These are phyloP conservation scores for Kazachstania taianensis DNA, from an alignment of 805 yeast genomes.

Conservation along the genomic window DNA sequence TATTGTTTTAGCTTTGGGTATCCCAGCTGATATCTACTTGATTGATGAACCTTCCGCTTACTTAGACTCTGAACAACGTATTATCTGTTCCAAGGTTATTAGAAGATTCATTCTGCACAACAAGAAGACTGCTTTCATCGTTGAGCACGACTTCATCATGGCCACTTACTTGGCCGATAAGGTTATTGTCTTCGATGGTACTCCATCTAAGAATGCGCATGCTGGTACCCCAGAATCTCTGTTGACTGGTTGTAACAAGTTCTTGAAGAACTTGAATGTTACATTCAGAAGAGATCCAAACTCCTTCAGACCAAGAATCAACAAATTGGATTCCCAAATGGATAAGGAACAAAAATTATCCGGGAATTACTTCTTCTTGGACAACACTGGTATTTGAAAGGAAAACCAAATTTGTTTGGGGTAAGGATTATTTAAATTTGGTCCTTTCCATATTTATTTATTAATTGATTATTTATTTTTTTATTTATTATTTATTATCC, in stretches of 20 bases:
- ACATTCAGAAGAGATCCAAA: conserved; percentile 99
- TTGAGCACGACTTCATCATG: conserved; percentile 99
- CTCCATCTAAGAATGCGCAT: conserved; percentile 73
- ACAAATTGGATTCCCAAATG: conserved; percentile 96
- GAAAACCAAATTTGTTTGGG: neutral
- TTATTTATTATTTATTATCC: conserved; percentile 5
- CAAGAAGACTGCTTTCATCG: conserved; percentile 97
- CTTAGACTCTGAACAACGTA: conserved; percentile 98
- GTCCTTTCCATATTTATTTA: neutral
- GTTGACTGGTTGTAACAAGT: conserved; percentile 93
- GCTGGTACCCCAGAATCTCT: conserved; percentile 89
- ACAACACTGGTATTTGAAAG: conserved; percentile 35
- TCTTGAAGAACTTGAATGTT: conserved; percentile 92
- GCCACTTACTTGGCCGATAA: conserved; percentile 98
- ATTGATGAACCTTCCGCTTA: conserved; percentile 99
- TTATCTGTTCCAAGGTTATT: conserved; percentile 95
- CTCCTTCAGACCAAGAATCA: conserved; percentile 96
- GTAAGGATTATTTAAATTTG: neutral
- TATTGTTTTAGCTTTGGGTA: conserved; percentile 87
- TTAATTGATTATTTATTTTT: conserved; percentile 5
- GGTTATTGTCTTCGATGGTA: conserved; percentile 96
- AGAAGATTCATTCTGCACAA: conserved; percentile 93
- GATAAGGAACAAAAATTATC: conserved; percentile 90
- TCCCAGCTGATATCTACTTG: conserved; percentile 89
- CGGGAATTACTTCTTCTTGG: conserved; percentile 96